These are phyloP conservation scores for Penicillium sp. DNA, from an alignment of 2,329 filamentous ascomycete species.

Conservation along the genomic window DNA sequence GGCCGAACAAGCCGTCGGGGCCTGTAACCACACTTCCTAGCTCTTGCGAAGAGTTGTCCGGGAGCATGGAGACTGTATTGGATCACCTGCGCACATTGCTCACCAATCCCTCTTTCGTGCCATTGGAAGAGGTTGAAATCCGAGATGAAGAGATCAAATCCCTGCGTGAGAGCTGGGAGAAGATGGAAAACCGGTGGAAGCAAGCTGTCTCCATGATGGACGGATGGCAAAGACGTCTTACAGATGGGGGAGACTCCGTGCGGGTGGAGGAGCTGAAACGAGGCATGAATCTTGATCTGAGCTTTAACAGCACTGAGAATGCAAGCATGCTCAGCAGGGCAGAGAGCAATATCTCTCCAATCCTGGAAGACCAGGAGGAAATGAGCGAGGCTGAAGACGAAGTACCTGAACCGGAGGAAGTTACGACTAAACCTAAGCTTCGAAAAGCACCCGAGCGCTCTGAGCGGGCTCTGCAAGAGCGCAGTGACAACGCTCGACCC, in stretches of 20 bases:
- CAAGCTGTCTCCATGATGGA: constrained; percentile 90
- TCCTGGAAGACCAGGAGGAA: constrained; percentile 31
- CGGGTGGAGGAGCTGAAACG: constrained; percentile 42
- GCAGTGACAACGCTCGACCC: constrained; percentile 34
- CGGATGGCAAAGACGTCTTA: constrained; percentile 79
- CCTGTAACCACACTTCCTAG: constrained; percentile 47
- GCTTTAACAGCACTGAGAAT: constrained; percentile 23
- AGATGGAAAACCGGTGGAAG: constrained; percentile 85
- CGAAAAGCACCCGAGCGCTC: constrained; percentile 22
- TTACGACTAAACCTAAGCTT: constrained; percentile 17
- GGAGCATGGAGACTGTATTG: constrained; percentile 70
- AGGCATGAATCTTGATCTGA: constrained; percentile 41
- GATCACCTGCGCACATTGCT: constrained; percentile 76
- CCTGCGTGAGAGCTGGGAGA: constrained; percentile 80
- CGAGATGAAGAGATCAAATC: constrained; percentile 85
- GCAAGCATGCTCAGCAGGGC: constrained; percentile 15
- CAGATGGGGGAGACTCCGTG: constrained; percentile 39
- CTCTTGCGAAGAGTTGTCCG: constrained; percentile 63
- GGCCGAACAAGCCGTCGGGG: constrained; percentile 20
- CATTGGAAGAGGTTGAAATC: constrained; percentile 88
- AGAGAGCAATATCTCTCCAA: constrained; percentile 27
- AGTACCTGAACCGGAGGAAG: constrained; percentile 4
- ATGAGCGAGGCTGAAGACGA: constrained; percentile 26
- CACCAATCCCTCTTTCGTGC: constrained; percentile 93
- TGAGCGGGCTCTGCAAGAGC: constrained; percentile 33